Base-by-base conservation (phyloP, 352 stramenopile species). In the Peronospora destructor region DNA sequence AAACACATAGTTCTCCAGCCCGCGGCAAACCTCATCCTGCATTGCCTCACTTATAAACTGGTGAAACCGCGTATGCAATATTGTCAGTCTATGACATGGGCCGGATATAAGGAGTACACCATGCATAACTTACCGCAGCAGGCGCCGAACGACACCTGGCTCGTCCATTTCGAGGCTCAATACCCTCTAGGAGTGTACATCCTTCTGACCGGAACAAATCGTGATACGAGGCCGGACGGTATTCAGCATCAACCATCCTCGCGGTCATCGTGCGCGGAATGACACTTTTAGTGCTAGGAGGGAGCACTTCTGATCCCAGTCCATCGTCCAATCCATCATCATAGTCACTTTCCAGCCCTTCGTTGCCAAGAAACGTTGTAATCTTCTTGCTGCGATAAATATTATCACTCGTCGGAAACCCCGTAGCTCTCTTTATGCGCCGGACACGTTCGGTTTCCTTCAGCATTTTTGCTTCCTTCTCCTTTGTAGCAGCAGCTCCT, bases 141-240 rank as follows among this genome's bases (percentile, higher is more conserved):
- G 16, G 42, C 4, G 28, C 8, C 43, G 54, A 19, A n/a, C 39
- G 39, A 13, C 25, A 35, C 25, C 41, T 59, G 17, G 61, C 34
- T 16, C 23, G 37, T 46, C 60, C 63, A 57, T 36, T 47, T 49
- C 50, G 36, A 41, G 67, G 62, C 33, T 80, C 61, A 41, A 81
- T 80, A 2, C 64, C 68, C 46, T 85, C 73, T 17, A 84, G 53
- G 21, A 78, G 59, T 10, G 78, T 68, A 12, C 38, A 55, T 12
- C 55, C 64, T 14, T 68, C 60, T 6, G 64, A 53, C 16, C 65
- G 41, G 50, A 64, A 59, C 45, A 84, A 49, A 38, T 48, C 54
- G 26, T 75, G 68, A 38, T 83, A 80, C 12, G 68, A 68, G 4
- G 66, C 63, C 11, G 64, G 61, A 19, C 53, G 46, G 23, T 36